phyloP scores from a whole-genome alignment of 139 green algal genomes.

The Chlamydomonas sp. region DNA sequence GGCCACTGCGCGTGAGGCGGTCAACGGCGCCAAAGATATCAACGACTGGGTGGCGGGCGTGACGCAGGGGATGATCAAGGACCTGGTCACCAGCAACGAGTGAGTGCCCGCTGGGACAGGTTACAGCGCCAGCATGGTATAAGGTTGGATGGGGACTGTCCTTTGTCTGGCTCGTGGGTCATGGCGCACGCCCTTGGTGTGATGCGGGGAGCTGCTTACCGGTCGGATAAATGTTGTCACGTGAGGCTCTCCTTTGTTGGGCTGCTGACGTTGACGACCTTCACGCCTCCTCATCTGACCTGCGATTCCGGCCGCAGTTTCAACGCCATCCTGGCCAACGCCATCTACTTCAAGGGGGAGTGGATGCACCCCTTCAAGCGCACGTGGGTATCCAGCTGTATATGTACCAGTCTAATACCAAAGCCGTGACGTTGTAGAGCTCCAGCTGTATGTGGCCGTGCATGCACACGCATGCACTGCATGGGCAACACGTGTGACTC shows the following conservation, averaged over 20 bases:
- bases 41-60: constrained; percentile 28
- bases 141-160: too few species aligned
- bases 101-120: neutral
- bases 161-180: too few species aligned
- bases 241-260: too few species aligned
- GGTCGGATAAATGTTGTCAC: too few species aligned
- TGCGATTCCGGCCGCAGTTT: neutral
- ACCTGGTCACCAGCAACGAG: constrained; percentile 11
- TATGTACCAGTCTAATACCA: too few species aligned
- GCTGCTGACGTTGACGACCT: too few species aligned
- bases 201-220: too few species aligned
- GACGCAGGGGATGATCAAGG: constrained; percentile 21
- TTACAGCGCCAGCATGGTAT: neutral
- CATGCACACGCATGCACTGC: too few species aligned
- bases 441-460: too few species aligned
- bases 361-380: constrained; percentile 39
- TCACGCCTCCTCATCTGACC: neutral
- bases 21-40: constrained; percentile 3
- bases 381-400: neutral
- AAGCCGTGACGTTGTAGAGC: neutral
- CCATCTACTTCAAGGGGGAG: constrained; percentile 54
- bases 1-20: constrained; percentile 13
- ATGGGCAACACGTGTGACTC: too few species aligned
- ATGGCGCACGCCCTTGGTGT: too few species aligned
- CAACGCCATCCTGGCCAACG: constrained; percentile 38